phyloP scores from a whole-genome alignment of 2,329 filamentous ascomycete species.

The Dryadomyces sulphureus region DNA sequence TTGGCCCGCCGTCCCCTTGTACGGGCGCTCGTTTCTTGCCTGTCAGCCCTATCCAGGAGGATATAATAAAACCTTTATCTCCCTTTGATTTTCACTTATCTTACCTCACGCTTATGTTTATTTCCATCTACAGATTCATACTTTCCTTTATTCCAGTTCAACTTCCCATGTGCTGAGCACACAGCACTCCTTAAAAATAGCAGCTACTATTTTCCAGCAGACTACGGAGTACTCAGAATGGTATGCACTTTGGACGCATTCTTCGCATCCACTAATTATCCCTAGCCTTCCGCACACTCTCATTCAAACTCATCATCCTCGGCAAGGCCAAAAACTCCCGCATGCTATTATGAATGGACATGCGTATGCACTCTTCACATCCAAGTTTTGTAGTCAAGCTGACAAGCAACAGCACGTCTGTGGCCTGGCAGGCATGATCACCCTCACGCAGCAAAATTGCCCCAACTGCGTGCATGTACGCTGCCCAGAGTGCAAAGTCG shows the following conservation, averaged over 20 bases:
- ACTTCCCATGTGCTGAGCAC: too few relatives aligned
- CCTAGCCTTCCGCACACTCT: not conserved
- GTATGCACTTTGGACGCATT: too few relatives aligned
- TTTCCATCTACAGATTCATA: not conserved
- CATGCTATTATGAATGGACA: conserved; percentile 4
- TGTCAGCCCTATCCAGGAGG: not conserved
- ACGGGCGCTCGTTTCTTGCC: too few relatives aligned
- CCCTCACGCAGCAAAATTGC: conserved; percentile 7
- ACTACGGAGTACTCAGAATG: too few relatives aligned
- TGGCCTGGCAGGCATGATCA: conserved; percentile 7
- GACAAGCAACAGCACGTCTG: conserved; percentile 7
- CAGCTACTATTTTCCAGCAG: too few relatives aligned
- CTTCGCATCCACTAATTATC: not conserved
- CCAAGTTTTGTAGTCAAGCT: not conserved
- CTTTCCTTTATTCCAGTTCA: not conserved
- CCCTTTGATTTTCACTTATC: not conserved
- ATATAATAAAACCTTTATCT: not conserved
- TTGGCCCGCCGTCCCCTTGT: too few relatives aligned
- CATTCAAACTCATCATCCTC: not conserved
- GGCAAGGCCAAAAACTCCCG: not conserved
- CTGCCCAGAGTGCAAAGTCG: conserved; percentile 8
- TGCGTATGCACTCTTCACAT: not conserved
- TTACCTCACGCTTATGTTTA: not conserved
- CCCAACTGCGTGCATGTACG: conserved; percentile 10
- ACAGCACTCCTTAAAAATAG: too few relatives aligned